Evolutionary conservation across 805 yeast genomes (phyloP), one percentile per base, ranked within the genome.

Genomic region (Ascoidea asiatica): DNA sequence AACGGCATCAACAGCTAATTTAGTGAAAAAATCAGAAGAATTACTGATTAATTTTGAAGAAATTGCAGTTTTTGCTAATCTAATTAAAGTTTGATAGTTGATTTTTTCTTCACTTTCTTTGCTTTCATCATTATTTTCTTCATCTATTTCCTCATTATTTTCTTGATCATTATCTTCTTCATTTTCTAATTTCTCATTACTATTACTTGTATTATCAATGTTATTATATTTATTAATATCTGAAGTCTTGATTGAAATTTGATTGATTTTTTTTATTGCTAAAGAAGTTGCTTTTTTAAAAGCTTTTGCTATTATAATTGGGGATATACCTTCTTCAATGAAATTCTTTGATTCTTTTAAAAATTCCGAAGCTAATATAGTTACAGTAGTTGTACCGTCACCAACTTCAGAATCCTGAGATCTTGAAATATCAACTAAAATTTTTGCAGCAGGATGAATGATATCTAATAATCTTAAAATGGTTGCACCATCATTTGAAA

Each of bases 361-460:
- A 48, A 92, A 71, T 66, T 92, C 98, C 45, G 97, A 96, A 2
- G 97, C 96, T 46, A 92, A 63, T 29, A 90, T 81, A 0, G 97
- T 85, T 19, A 90, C 98, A 22, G 95, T 82, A 1, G 98, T 90
- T 39, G 98, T 90, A 52, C 98, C 98, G 65, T 90, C 98, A 48
- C 98, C 98, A 51, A 92, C 95, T 63, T 90, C 97, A 48, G 94
- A 95, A 61, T 90, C 98, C 66, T 90, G 98, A 2, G 95, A 88
- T 60, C 94, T 81, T 17, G 96, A 84, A 46, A 90, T 84, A 60
- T 90, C 95, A 44, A 90, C 98, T 53, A 90, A 68, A 48, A 90
- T 89, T 62, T 87, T 88, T 11, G 98, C 98, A 8, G 99, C 98
- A 7, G 99, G 98, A 57, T 92, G 98, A 21, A 92, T 96, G 45